phyloP scores from a whole-genome alignment of 345 rosid species.

The Sonneratia caseolaris region DNA sequence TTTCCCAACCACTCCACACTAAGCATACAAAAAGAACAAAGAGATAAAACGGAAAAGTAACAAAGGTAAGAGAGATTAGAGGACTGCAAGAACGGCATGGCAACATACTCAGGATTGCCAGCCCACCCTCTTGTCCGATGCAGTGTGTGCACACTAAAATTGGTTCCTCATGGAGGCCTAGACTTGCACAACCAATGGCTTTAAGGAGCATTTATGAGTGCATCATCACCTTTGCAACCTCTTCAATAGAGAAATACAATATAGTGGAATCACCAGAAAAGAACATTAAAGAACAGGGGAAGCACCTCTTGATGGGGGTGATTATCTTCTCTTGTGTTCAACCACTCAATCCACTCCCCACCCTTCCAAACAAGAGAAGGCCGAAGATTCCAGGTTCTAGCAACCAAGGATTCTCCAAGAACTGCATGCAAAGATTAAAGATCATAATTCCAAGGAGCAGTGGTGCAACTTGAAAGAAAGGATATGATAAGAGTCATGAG shows the following conservation, averaged over 20 bases:
- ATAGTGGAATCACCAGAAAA: not conserved
- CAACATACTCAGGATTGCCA: not conserved
- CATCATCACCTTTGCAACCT: not conserved
- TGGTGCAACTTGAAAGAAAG: not conserved
- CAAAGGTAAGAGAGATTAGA: not conserved
- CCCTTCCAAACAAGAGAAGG: constrained; percentile 78
- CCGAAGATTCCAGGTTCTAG: constrained; percentile 77
- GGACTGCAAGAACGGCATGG: not conserved
- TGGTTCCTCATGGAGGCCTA: not conserved
- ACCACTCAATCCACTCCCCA: constrained; percentile 83
- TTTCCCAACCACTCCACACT: not conserved
- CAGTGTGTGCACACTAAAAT: not conserved
- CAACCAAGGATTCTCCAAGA: constrained; percentile 44
- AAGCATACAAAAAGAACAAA: not conserved
- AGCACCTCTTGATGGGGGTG: constrained; percentile 43
- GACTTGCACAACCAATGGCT: not conserved
- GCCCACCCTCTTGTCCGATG: not conserved
- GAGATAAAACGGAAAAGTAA: not conserved
- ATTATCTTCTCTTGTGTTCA: constrained; percentile 32
- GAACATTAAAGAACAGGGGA: constrained; percentile 1
- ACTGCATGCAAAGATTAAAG: constrained; percentile 30
- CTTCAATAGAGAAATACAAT: not conserved
- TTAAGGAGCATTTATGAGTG: not conserved
- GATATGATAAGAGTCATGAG: not conserved
- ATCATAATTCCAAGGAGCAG: not conserved